Conservation (phyloP, 306 rosid genomes). For the Prosopis cineraria region DNA sequence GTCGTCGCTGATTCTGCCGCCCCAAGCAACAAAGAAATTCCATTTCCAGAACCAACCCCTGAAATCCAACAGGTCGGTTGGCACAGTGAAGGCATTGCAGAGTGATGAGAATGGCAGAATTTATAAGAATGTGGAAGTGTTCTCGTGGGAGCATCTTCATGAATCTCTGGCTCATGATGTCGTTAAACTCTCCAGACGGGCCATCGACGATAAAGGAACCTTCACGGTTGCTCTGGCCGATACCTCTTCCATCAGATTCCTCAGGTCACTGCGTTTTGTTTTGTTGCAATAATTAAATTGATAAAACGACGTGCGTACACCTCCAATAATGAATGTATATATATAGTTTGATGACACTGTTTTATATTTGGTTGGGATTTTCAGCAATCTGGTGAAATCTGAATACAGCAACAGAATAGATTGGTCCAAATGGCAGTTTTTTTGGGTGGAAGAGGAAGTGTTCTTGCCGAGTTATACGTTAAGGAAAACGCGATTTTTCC, state of each 20-base stretch:
- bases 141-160: slow-evolving; percentile 24
- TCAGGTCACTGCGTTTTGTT: background rate
- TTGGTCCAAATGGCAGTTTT: slow-evolving; percentile 60
- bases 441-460: slow-evolving; percentile 59
- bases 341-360: background rate
- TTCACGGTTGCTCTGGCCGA: slow-evolving; percentile 63
- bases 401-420: slow-evolving; percentile 45
- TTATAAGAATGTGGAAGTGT: slow-evolving; percentile 51
- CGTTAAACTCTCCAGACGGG: slow-evolving; percentile 48
- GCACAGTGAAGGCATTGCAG: slow-evolving; percentile 21
- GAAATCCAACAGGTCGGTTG: background rate
- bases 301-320: too few species aligned
- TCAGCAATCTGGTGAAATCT: slow-evolving; percentile 56
- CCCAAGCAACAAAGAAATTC: background rate
- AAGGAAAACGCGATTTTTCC: background rate
- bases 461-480: background rate
- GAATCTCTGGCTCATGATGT: slow-evolving; percentile 51
- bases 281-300: background rate
- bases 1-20: slow-evolving; percentile 6
- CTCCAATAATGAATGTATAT: background rate
- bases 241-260: slow-evolving; percentile 39
- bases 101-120: background rate
- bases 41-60: background rate
- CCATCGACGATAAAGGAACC: slow-evolving; percentile 45
- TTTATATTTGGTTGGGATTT: background rate